phyloP scores from a whole-genome alignment of 768 basidiomycete genomes.

The Leucogyrophana mollusca region DNA sequence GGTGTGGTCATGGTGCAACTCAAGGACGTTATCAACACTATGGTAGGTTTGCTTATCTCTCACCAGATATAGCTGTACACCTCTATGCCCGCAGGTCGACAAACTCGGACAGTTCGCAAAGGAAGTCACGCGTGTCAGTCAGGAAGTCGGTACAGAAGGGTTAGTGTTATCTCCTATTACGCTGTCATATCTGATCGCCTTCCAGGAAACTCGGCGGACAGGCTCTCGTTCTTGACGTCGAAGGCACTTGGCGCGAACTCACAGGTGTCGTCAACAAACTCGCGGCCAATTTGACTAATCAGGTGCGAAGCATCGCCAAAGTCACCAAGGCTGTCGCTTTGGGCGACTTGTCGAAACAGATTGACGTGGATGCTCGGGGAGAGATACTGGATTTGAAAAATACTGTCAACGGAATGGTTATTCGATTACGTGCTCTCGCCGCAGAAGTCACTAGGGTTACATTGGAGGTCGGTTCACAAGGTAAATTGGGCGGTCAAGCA shows the following conservation, averaged over 20 bases:
- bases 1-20: conserved; percentile 80
- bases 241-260: conserved; percentile 87
- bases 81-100: conserved; percentile 44
- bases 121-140: conserved; percentile 83
- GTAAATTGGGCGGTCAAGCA: conserved; percentile 87
- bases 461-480: conserved; percentile 83
- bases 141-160: conserved; percentile 85
- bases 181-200: conserved; percentile 9
- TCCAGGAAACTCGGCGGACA: conserved; percentile 79
- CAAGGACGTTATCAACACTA: conserved; percentile 75
- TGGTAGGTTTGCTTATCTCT: conserved; percentile 35
- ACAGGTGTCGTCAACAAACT: conserved; percentile 83
- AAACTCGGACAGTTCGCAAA: conserved; percentile 85
- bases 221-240: conserved; percentile 82
- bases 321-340: conserved; percentile 79
- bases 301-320: conserved; percentile 56
- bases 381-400: conserved; percentile 85
- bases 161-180: conserved; percentile 34
- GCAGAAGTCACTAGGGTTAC: conserved; percentile 85
- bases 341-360: conserved; percentile 87
- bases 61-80: neutral
- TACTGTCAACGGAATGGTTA: conserved; percentile 54
- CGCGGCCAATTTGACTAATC: conserved; percentile 70
- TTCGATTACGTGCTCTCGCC: conserved; percentile 59
- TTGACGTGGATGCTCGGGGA: conserved; percentile 87